Evolutionary conservation across 1,284 basidiomycete species (phyloP), one percentile per base, ranked within the genome.

Genomic region (Limonomyces culmigenus): DNA sequence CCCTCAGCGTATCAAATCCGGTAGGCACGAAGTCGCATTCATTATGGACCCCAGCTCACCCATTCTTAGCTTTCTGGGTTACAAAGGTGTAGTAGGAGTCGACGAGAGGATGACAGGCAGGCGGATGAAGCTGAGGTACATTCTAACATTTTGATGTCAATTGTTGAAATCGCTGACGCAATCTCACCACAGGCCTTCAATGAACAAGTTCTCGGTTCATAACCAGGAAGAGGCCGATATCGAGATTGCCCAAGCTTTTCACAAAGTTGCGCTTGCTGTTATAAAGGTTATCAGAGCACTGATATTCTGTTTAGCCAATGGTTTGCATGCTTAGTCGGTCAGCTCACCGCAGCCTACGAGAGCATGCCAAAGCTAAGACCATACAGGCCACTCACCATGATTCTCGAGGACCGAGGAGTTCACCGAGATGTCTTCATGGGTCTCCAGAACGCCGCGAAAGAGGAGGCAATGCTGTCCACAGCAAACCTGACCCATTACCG

Each of bases 1-100:
- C 76, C 77, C n/a, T 67, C 65, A 37, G 74, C 69, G n/a, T n/a
- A n/a, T n/a, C n/a, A n/a, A n/a, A n/a, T n/a, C 33, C 70, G 81
- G n/a, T n/a, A n/a, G n/a, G n/a, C n/a, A n/a, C n/a, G n/a, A n/a
- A n/a, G n/a, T n/a, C n/a, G n/a, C n/a, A n/a, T n/a, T n/a, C n/a
- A n/a, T n/a, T n/a, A n/a, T n/a, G n/a, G n/a, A n/a, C n/a, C n/a
- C n/a, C n/a, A n/a, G n/a, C n/a, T n/a, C n/a, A n/a, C n/a, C n/a
- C n/a, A n/a, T n/a, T n/a, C n/a, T n/a, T n/a, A n/a, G n/a, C 33
- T 76, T 85, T 47, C 52, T 83, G 18, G 81, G 80, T 36, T 80
- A 65, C 50, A 85, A 84, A 52, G 81, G 80, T 1, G 70, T n/a
- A n/a, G n/a, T n/a, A n/a, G n/a, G n/a, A n/a, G n/a, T n/a, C n/a